Evolutionary conservation across 768 basidiomycete genomes (phyloP), one percentile per base, ranked within the genome.

Genomic region (Pisolithus albus): DNA sequence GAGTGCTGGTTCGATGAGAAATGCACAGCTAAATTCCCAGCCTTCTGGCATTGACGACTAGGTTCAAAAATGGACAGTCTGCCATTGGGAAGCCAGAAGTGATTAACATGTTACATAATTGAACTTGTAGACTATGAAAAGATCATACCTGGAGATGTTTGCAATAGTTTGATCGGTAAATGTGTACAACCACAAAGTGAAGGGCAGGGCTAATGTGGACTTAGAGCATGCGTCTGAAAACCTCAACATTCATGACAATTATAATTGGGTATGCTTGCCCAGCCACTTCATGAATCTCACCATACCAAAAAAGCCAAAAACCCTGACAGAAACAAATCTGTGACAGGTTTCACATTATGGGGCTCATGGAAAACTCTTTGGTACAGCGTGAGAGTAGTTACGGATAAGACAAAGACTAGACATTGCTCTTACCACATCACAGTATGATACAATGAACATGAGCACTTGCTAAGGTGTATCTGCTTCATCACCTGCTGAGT

Each of bases 171-270:
- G 9, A 26, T 9, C 15, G 11, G 36, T 7, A 8, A 43, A 6
- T 32, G 13, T 10, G 26, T n/a, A n/a, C 18, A 15, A n/a, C 30
- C 8, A 38, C 26, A 15, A 16, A 51, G 37, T 37, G 34, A 36
- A 39, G 36, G 34, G 7, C 26, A 21, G 9, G 39, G 24, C 11
- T 30, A 46, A 19, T n/a, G 23, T 1, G 34, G 36, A 21, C 10
- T 7, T 21, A 24, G 34, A 7, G 46, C 36, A 26, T 39, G 34
- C 19, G 23, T 13, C 15, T 51, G 6, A 46, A 51, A 3, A 44
- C 50, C 9, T 51, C 50, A 11, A 51, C 44, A 45, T 51, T 42
- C 24, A 46, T 28, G 18, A 51, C 43, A 15, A 51, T 19, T 13
- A 46, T 39, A 45, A 26, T 4, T 26, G 24, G 10, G 11, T 16